Evolutionary conservation across 2,329 filamentous ascomycete genomes (phyloP), one percentile per base, ranked within the genome.

Genomic region (Zymoseptoria pseudotritici): DNA sequence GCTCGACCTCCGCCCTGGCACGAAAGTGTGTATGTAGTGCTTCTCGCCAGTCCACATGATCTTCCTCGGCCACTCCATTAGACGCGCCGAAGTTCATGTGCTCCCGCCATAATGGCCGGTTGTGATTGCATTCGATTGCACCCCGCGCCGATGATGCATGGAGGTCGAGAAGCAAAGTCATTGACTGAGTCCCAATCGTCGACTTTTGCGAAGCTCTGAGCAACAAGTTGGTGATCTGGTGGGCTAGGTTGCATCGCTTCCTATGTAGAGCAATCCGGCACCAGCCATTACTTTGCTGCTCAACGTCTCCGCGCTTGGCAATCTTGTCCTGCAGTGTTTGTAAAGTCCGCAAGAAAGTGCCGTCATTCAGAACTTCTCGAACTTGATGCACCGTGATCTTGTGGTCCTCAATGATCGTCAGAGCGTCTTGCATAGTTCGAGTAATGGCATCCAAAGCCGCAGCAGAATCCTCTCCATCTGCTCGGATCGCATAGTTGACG

Each of bases 31-130:
- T 71, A 0, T 73, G 72, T 10, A 86, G 67, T 3, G 73, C 74
- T 36, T 73, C 65, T 62, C 76, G 77, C 83, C 83, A 86, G 61
- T 83, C 74, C 4, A 57, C 56, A 1, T 56, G 24, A 17, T 58
- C 50, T 4, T 59, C 56, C 13, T 46, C n/a, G 3, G 57, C 53
- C 8, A 31, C 49, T 9, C 19, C 2, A 22, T 63, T 56, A 4
- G 51, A 13, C 1, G 50, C 19, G 10, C 24, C 60, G 11, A 65
- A 46, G 8, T 22, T 50, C 55, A 63, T 21, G 50, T 59, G 55
- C 13, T 60, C 59, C 21, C 58, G 26, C 54, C 22, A 63, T n/a
- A 51, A 62, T 19, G 51, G 61, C 8, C 56, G 58, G 9, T 58
- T 56, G 21, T 67, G 65, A 22, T 24, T 50, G 52, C 65, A 67